Conservation (phyloP, 225 moss, liverwort and hornwort genomes). For the Lunularia cruciata region DNA sequence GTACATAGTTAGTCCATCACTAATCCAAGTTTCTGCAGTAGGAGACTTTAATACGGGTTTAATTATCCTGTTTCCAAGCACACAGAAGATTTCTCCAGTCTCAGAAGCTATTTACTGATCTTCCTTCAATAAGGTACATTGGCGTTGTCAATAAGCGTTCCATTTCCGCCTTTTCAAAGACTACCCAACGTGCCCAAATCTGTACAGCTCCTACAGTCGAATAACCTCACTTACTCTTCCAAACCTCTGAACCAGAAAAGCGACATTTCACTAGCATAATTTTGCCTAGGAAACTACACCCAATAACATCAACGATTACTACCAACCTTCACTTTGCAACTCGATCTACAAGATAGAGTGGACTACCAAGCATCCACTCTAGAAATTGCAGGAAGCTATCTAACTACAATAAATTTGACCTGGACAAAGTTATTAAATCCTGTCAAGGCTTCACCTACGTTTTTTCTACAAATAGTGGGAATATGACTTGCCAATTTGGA, state of each 20-base stretch:
- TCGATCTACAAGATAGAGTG: conserved; percentile 1
- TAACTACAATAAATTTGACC: neutral
- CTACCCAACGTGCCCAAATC: neutral
- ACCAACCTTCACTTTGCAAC: neutral
- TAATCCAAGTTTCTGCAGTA: too few species aligned
- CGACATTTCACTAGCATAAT: too few species aligned
- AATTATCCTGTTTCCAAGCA: too few species aligned
- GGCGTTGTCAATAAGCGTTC: too few species aligned
- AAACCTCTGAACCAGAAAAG: neutral
- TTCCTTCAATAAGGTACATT: too few species aligned
- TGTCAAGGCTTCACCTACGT: conserved; percentile 5
- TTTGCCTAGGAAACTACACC: neutral
- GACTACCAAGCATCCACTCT: neutral
- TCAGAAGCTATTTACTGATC: too few species aligned
- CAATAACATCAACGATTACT: neutral
- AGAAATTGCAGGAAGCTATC: neutral
- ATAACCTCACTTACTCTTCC: neutral
- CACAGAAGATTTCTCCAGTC: too few species aligned
- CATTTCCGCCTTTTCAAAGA: too few species aligned
- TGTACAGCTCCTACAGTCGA: neutral
- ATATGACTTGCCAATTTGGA: conserved; percentile 2
- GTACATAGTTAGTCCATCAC: too few species aligned
- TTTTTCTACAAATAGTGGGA: neutral
- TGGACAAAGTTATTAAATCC: neutral
- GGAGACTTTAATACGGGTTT: too few species aligned